Conservation (phyloP, 2,329 filamentous ascomycete species). For the Teratosphaeria gauchensis region DNA sequence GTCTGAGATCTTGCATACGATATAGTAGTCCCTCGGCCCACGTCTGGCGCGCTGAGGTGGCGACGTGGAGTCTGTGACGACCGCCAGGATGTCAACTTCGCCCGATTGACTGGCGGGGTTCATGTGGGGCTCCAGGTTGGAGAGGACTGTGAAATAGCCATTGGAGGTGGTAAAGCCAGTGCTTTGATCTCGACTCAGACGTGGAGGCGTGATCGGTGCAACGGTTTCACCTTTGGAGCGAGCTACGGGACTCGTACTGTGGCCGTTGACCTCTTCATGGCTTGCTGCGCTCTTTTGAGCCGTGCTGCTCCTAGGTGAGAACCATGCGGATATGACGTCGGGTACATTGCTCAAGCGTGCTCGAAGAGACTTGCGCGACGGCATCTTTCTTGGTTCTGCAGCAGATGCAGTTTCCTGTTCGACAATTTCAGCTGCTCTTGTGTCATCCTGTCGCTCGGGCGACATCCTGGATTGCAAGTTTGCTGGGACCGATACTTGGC, state of each 20-base stretch:
- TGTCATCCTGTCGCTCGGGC: neutral
- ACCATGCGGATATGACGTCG: constrained; percentile 28
- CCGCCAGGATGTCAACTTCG: constrained; percentile 34
- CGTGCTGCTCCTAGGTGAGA: constrained; percentile 18
- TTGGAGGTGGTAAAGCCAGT: constrained; percentile 30
- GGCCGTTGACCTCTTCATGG: neutral
- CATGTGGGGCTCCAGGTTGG: constrained; percentile 28
- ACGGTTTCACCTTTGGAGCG: neutral
- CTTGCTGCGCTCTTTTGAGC: neutral
- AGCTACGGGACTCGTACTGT: neutral
- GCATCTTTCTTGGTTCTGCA: constrained; percentile 7
- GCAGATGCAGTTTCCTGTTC: neutral
- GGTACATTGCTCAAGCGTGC: constrained; percentile 23
- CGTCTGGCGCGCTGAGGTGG: constrained; percentile 28
- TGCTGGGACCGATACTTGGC: neutral
- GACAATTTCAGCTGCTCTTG: neutral
- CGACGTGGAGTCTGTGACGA: constrained; percentile 29
- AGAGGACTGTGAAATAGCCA: constrained; percentile 38
- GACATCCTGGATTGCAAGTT: neutral
- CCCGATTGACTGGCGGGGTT: constrained; percentile 29
- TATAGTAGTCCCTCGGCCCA: constrained; percentile 36
- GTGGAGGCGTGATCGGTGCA: neutral
- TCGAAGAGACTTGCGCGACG: constrained; percentile 17
- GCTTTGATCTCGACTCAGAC: neutral
- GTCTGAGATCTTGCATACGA: constrained; percentile 33